Evolutionary conservation across 805 yeast species (phyloP).

Genomic region (Lipomyces sp.): DNA sequence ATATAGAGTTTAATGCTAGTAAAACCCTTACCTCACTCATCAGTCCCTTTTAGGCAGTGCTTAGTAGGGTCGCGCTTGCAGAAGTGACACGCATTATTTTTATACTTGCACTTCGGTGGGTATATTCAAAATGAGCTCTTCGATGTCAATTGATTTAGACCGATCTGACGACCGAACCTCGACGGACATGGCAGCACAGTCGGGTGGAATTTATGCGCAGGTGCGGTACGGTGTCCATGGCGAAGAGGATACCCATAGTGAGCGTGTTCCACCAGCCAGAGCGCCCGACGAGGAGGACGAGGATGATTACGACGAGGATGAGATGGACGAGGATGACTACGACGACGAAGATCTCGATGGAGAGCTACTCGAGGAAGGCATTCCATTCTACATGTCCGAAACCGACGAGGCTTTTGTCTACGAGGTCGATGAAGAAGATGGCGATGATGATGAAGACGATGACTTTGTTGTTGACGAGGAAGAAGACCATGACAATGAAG

Average conservation of each 20-base stretch:
- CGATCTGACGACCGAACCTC: not conserved
- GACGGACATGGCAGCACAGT: not conserved
- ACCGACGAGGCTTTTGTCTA: slow-evolving; percentile 19
- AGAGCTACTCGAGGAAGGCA: not conserved
- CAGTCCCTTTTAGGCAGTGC: not conserved
- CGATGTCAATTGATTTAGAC: not conserved
- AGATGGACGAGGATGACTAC: slow-evolving; percentile 20
- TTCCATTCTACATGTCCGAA: slow-evolving; percentile 5
- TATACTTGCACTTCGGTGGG: not conserved
- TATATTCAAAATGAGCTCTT: not conserved
- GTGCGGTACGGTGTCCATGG: slow-evolving; percentile 15
- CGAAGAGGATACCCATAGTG: not conserved
- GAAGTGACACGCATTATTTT: not conserved
- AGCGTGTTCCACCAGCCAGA: slow-evolving; percentile 4
- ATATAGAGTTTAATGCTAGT: too few relatives aligned
- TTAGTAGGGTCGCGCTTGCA: not conserved
- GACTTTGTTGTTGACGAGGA: slow-evolving; percentile 22
- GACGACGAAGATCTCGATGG: slow-evolving; percentile 20
- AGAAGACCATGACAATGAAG: slow-evolving; percentile 12
- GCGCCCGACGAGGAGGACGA: slow-evolving; percentile 11
- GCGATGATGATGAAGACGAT: slow-evolving; percentile 19
- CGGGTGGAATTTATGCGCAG: slow-evolving; percentile 4
- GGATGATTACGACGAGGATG: slow-evolving; percentile 2
- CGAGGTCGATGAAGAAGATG: slow-evolving; percentile 30
- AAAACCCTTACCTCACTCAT: not conserved